phyloP scores from a whole-genome alignment of 345 rosid species.

The Reutealis trisperma region DNA sequence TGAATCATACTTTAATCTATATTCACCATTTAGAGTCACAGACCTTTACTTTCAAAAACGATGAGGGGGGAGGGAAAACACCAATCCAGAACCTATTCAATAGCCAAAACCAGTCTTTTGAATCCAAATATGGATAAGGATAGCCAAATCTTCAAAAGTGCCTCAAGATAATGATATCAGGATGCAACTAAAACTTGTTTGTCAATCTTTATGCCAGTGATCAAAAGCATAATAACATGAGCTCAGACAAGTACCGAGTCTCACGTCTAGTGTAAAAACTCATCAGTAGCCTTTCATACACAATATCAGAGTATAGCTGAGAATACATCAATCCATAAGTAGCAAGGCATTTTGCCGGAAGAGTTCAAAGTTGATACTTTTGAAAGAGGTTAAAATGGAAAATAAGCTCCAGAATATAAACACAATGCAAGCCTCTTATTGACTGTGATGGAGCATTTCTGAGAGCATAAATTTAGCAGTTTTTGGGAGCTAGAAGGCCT shows the following conservation, averaged over 20 bases:
- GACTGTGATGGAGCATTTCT: neutral
- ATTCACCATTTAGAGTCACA: no score
- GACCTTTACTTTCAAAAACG: neutral
- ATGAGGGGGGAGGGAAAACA: neutral
- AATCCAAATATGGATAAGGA: no score
- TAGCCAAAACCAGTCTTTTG: no score
- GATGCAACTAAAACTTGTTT: no score
- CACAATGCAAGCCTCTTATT: neutral
- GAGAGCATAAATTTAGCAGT: neutral
- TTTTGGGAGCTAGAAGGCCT: neutral
- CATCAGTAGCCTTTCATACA: neutral
- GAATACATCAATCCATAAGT: neutral
- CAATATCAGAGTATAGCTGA: neutral
- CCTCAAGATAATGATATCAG: no score
- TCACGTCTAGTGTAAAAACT: neutral
- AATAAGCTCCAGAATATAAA: neutral
- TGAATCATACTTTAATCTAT: neutral
- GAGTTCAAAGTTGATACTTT: neutral
- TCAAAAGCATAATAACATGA: neutral
- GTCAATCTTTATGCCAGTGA: neutral
- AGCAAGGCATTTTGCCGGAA: neutral
- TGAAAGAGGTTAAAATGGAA: neutral
- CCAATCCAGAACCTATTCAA: no score
- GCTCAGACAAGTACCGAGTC: neutral
- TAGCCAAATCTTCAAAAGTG: no score